Evolutionary conservation across 305 asterid genomes (phyloP), one percentile per base, ranked within the genome.

Genomic region (Andrographis paniculata): DNA sequence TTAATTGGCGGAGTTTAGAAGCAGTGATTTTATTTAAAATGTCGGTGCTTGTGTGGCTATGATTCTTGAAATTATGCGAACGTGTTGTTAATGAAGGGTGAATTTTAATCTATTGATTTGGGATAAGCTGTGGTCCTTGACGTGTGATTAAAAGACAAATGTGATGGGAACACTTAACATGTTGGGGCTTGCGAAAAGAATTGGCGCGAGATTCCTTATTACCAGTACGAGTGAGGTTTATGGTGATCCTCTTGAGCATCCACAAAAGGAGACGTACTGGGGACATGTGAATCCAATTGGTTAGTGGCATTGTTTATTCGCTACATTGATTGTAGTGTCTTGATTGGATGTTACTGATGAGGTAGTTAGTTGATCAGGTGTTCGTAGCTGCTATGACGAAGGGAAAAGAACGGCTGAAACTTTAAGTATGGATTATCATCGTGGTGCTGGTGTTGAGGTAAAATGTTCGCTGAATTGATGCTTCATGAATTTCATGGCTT

Each of bases 211-310:
- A 63, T 82, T 89, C 66, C 78, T 89, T 70, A 79, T 89, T 36
- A 89, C 97, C 1, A 89, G 97, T 72, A 89, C 97, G 1, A 89
- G 97, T 69, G 97, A 89, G 80, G 97, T 89, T 52, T 89, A 89
- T 64, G 97, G 97, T 9, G 97, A 89, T 68, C 97, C 97, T 5
- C 95, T 88, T 52, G 95, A 88, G 87, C 97, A 88, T 75, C 97
- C 97, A n/a, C 97, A 88, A 59, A 88, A 84, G 70, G 97, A 88
- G 74, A 79, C 97, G 0, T 88, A 88, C 41, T 88, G 97, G 97
- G 97, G 97, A 24, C 84, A 88, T 63, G 97, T 88, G 70, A 88
- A 88, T 67, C 95, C 97, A 27, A 84, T 88, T 47, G 97, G 97
- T 69, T 51, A 45, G 81, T 56, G 45, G 14, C 58, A 23, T 56